These are phyloP conservation scores for Aleurites moluccanus DNA, from an alignment of 441 rosid species.

Conservation along the genomic window DNA sequence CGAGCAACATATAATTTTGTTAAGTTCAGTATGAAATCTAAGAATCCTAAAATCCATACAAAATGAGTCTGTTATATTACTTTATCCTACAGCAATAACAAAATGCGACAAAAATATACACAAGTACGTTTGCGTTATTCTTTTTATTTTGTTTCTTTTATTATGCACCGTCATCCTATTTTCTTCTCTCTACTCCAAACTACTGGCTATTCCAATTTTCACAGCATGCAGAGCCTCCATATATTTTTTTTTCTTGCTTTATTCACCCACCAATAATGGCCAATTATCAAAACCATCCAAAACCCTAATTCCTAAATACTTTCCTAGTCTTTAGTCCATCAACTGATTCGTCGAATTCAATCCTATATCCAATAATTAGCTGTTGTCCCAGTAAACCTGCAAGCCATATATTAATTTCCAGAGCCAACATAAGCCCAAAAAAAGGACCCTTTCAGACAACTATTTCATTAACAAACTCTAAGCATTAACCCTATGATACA, in stretches of 20 bases:
- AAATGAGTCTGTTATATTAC: not conserved
- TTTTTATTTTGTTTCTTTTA: not conserved
- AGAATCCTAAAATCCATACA: not conserved
- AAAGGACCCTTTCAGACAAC: not conserved
- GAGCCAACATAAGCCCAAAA: not conserved
- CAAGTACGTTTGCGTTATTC: not conserved
- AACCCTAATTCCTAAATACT: not conserved
- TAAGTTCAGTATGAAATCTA: not conserved
- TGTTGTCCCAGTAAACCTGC: not conserved
- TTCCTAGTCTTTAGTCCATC: not conserved
- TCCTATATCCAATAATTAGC: not conserved
- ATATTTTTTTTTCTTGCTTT: not conserved
- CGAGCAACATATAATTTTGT: not conserved
- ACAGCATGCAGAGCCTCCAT: not conserved
- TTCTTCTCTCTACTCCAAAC: not conserved
- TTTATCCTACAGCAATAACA: not conserved
- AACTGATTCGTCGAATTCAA: not conserved
- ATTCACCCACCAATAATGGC: not conserved
- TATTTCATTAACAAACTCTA: not conserved
- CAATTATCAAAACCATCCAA: not conserved
- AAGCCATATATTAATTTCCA: not conserved
- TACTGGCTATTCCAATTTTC: not conserved
- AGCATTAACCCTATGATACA: not conserved
- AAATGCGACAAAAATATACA: not conserved
- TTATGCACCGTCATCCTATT: too few relatives aligned